phyloP scores from a whole-genome alignment of 1,139 yeast species.

The Scheffersomyces quercinus region DNA sequence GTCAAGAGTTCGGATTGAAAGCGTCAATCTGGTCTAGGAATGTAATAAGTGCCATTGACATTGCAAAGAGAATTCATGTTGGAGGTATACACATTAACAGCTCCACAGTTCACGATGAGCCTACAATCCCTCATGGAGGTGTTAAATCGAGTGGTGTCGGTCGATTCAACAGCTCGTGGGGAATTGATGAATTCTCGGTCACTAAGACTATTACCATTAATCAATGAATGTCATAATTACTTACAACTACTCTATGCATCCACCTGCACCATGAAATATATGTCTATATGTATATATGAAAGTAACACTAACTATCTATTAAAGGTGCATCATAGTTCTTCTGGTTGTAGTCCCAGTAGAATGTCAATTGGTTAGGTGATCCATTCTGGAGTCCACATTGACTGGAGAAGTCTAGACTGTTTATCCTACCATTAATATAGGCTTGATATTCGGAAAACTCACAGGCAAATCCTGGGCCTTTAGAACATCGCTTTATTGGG shows the following conservation, averaged over 20 bases:
- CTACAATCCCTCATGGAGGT: slow-evolving; percentile 59
- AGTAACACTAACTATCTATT: background rate
- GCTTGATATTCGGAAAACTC: slow-evolving; percentile 38
- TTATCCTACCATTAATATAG: slow-evolving; percentile 31
- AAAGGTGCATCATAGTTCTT: background rate
- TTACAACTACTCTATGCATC: no score
- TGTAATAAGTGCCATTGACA: slow-evolving; percentile 34
- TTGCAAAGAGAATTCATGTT: slow-evolving; percentile 38
- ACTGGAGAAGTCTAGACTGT: slow-evolving; percentile 23
- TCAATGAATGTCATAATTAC: slow-evolving; percentile 2
- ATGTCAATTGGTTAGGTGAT: background rate
- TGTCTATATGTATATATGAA: background rate
- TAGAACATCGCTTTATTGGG: slow-evolving; percentile 49
- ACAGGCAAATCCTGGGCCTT: slow-evolving; percentile 61
- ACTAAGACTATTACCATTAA: slow-evolving; percentile 38
- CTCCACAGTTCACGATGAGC: slow-evolving; percentile 50
- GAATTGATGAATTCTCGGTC: slow-evolving; percentile 44
- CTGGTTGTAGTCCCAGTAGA: background rate
- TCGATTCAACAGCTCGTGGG: slow-evolving; percentile 53
- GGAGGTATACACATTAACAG: slow-evolving; percentile 57
- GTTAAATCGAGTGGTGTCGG: slow-evolving; percentile 53
- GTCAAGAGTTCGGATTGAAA: slow-evolving; percentile 46
- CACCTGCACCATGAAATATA: background rate
- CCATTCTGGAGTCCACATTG: slow-evolving; percentile 26
- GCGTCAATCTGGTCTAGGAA: slow-evolving; percentile 57